phyloP scores from a whole-genome alignment of 179 eudicot genomes.

The Heliamphora ciliata region DNA sequence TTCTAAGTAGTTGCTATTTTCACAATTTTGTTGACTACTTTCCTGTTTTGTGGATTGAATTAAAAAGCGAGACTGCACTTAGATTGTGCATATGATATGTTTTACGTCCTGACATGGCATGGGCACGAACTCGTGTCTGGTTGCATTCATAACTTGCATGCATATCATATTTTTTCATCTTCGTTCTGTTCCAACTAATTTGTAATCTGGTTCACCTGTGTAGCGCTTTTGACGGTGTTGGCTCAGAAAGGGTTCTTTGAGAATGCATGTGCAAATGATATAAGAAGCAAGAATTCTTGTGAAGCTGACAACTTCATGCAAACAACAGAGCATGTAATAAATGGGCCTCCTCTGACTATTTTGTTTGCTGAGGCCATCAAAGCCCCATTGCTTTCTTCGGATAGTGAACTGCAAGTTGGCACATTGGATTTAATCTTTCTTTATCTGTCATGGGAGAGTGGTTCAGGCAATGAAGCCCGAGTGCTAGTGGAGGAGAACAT shows the following conservation, averaged over 20 bases:
- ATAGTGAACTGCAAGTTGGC: conserved; percentile 66
- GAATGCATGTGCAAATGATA: conserved; percentile 39
- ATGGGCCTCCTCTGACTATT: conserved; percentile 36
- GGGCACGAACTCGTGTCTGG: neutral
- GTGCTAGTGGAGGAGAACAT: conserved; percentile 71
- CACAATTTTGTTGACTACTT: neutral
- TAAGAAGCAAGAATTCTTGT: conserved; percentile 31
- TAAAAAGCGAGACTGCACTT: neutral
- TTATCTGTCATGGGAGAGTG: conserved; percentile 51
- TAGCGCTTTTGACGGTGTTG: conserved; percentile 76
- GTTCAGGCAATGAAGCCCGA: conserved; percentile 50
- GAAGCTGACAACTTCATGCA: conserved; percentile 58
- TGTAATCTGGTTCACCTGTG: conserved; percentile 22
- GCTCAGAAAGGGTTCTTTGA: conserved; percentile 70
- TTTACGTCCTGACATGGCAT: neutral
- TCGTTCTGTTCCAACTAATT: neutral
- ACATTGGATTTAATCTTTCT: conserved; percentile 58
- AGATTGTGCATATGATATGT: neutral
- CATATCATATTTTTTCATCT: neutral
- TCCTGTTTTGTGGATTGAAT: neutral
- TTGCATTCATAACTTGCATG: neutral
- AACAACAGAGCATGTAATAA: conserved; percentile 36
- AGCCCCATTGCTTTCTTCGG: conserved; percentile 87
- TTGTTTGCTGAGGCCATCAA: conserved; percentile 96
- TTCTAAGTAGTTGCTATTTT: neutral